Evolutionary conservation across 2,329 filamentous ascomycete species (phyloP), one percentile per base, ranked within the genome.

Genomic region (Zarea fungicola): DNA sequence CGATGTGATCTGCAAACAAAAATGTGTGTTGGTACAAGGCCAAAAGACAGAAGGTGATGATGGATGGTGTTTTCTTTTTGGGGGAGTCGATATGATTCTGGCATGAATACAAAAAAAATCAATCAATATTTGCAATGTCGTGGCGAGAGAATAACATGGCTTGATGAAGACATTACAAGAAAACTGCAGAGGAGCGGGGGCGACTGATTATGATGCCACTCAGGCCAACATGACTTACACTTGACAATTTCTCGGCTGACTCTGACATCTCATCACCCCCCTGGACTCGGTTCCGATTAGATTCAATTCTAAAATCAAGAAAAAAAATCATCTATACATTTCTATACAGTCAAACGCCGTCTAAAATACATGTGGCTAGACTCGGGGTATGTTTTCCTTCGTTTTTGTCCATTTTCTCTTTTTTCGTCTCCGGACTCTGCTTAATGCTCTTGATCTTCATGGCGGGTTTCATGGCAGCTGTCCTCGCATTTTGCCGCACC

Each of bases 291-390:
- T n/a, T n/a, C n/a, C n/a, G n/a, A 42, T 2, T 31, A 21, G 6
- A 14, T 26, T 3, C 25, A 32, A 29, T 40, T 3, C 21, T 23
- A 31, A 41, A 42, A n/a, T n/a, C n/a, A n/a, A n/a, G n/a, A n/a
- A n/a, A n/a, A n/a, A n/a, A 26, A 25, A 39, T 44, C 40, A 44
- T 40, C 19, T 44, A 19, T 49, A 40, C 34, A 49, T 44, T 34
- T 40, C 40, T 44, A 44, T 43, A 22, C 18, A 28, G 48, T 34
- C n/a, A 44, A 49, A 49, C 48, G 48, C 48, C 48, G 34, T 44
- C 28, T 44, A 39, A 40, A 43, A 26, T 44, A 49, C 34, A 49
- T 43, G n/a, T 32, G 19, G 19, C 34, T 19, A 34, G 13, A 39
- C n/a, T 19, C 10, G n/a, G n/a, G n/a, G 16, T 43, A 5, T 39